These are phyloP conservation scores for Pistacia integerrima DNA, from an alignment of 345 rosid species.

Conservation along the genomic window DNA sequence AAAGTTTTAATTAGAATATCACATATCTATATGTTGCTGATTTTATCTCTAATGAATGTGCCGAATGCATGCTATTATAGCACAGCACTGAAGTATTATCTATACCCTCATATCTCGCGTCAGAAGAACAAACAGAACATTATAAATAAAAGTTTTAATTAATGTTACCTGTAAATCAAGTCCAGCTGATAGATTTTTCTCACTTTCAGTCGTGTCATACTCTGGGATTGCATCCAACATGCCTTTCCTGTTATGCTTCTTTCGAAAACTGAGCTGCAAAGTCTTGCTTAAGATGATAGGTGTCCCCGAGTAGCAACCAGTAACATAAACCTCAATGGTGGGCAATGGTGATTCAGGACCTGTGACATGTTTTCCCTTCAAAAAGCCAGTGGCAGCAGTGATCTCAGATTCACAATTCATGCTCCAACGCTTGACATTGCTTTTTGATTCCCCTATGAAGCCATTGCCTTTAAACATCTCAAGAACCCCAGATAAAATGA, in stretches of 20 bases:
- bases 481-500: slow-evolving; percentile 72
- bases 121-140: background rate
- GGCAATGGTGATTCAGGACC: slow-evolving; percentile 54
- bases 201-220: slow-evolving; percentile 55
- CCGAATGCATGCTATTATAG: background rate
- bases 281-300: slow-evolving; percentile 86
- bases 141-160: background rate
- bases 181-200: slow-evolving; percentile 38
- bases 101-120: background rate
- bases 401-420: slow-evolving; percentile 75
- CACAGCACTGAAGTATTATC: background rate
- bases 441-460: slow-evolving; percentile 57
- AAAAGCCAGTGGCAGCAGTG: slow-evolving; percentile 54
- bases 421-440: slow-evolving; percentile 57
- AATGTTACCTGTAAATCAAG: slow-evolving; percentile 63
- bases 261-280: slow-evolving; percentile 62
- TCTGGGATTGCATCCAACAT: slow-evolving; percentile 79
- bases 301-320: slow-evolving; percentile 74
- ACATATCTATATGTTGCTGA: background rate
- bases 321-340: slow-evolving; percentile 78
- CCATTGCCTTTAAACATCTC: slow-evolving; percentile 64
- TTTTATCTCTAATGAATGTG: background rate
- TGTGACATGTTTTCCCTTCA: slow-evolving; percentile 57
- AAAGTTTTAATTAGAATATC: slow-evolving; percentile 11
- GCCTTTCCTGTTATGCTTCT: slow-evolving; percentile 58